These are phyloP conservation scores for Geosiphon pyriformis DNA, from an alignment of 192 early-diverging fungal species.

Conservation along the genomic window DNA sequence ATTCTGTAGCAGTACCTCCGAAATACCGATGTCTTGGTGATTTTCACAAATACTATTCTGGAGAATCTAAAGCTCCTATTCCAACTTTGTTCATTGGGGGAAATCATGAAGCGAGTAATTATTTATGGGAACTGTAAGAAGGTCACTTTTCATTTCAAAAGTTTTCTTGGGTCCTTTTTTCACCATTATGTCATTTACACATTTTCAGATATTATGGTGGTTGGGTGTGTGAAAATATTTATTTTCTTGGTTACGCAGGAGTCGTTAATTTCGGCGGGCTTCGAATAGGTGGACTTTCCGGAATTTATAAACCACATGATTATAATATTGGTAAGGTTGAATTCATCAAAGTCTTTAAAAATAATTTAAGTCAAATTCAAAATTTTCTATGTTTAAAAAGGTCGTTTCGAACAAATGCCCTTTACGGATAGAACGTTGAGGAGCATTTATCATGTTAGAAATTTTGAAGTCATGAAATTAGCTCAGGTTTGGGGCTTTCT, in stretches of 20 bases:
- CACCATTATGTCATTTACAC: not conserved
- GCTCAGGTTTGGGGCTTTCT: conserved; percentile 41
- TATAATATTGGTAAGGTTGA: conserved; percentile 47
- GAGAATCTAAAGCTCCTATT: conserved; percentile 67
- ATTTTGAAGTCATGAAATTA: conserved; percentile 76
- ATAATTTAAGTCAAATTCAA: not conserved
- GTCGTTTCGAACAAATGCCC: conserved; percentile 75
- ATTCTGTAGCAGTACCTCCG: conserved; percentile 74
- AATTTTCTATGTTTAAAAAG: conserved; percentile 26
- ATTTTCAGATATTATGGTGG: conserved; percentile 77
- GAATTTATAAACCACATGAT: conserved; percentile 72
- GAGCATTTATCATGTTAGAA: conserved; percentile 86
- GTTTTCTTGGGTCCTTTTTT: not conserved
- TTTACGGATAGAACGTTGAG: conserved; percentile 55
- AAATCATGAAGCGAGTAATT: conserved; percentile 95
- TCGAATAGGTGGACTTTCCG: conserved; percentile 89
- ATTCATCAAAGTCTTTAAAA: not conserved
- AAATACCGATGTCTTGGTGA: conserved; percentile 79
- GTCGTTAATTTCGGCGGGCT: conserved; percentile 85
- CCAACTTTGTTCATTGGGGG: conserved; percentile 97
- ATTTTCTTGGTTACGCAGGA: conserved; percentile 81
- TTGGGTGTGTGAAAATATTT: conserved; percentile 92
- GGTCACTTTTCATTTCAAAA: not conserved
- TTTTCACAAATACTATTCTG: conserved; percentile 94
- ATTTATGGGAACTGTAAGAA: conserved; percentile 88